These are phyloP conservation scores for Tuber umbilicatum DNA, from an alignment of 495 filamentous ascomycete genomes.

Conservation along the genomic window DNA sequence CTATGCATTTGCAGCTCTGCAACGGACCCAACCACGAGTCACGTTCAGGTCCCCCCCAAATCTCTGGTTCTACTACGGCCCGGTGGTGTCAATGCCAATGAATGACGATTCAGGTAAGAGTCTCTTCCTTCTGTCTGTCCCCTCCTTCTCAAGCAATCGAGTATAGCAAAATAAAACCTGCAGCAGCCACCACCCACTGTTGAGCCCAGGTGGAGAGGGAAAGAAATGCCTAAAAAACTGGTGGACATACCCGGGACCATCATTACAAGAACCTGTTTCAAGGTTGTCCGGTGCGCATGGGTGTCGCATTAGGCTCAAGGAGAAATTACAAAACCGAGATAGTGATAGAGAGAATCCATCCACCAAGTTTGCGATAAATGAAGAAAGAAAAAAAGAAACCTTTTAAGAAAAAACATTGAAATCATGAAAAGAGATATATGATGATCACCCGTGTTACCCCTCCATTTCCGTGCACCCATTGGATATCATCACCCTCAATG, in stretches of 20 bases:
- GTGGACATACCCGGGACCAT: neutral
- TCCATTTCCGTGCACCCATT: neutral
- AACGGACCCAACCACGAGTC: too few relatives aligned
- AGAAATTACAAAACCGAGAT: neutral
- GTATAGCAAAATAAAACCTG: neutral
- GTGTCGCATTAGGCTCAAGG: neutral
- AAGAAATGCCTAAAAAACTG: neutral
- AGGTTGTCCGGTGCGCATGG: neutral
- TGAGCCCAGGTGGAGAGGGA: neutral
- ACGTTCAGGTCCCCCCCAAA: neutral
- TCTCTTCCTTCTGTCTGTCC: neutral
- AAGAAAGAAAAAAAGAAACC: neutral
- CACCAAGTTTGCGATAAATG: neutral
- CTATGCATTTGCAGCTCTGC: too few relatives aligned
- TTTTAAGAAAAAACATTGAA: slow-evolving; percentile 4
- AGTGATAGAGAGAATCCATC: neutral
- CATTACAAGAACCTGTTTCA: neutral
- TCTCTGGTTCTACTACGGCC: neutral
- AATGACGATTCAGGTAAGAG: neutral
- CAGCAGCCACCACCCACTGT: neutral
- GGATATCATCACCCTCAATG: slow-evolving; percentile 3
- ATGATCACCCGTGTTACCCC: neutral
- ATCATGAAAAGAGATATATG: neutral
- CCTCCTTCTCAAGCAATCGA: neutral
- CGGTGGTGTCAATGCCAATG: neutral